Base-by-base conservation (phyloP, 768 basidiomycete species). In the Brasilioporus rufonigricans region DNA sequence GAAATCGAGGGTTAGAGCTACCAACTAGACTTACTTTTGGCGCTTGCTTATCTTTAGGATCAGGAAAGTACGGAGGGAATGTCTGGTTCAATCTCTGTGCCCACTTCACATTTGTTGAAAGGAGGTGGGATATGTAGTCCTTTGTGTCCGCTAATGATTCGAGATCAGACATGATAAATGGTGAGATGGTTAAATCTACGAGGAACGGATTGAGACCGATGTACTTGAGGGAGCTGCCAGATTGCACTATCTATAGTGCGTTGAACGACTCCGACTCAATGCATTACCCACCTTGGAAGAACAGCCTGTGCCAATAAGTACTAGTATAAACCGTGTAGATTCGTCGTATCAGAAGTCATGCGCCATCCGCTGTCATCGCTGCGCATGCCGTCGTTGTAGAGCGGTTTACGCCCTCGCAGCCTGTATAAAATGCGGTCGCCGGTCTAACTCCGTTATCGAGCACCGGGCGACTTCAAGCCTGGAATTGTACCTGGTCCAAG, bases 51-150 rank as follows among this genome's bases (percentile, higher is more conserved):
- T 1, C 33, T 16, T 24, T 43, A 3, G 40, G 45, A 39, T 56
- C 29, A 5, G 66, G 60, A 11, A 67, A 68, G 31, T 67, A 68
- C 21, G 57, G 53, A 18, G 61, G 64, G 31, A 60, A 63, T 16
- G 29, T 55, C 36, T 64, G 62, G 43, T 61, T 61, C 52, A 66
- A 8, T 48, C 56, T 61, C 35, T 49, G 1, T 24, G 66, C 66
- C 66, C 66, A 67, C 0, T 48, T 44, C 4, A 4, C 5, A 24
- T 66, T 66, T n/a, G 54, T 52, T 8, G 18, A 36, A 24, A 65
- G 53, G 21, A 62, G 32, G 0, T 13, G n/a, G 5, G 53, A 24
- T 16, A 32, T 10, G 27, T 39, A 38, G 16, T 53, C 47, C 26
- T 33, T 33, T 31, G 23, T 21, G n/a, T 32, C 24, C 21, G 12